Conservation (phyloP, 306 rosid genomes). For the Argentina anserina region DNA sequence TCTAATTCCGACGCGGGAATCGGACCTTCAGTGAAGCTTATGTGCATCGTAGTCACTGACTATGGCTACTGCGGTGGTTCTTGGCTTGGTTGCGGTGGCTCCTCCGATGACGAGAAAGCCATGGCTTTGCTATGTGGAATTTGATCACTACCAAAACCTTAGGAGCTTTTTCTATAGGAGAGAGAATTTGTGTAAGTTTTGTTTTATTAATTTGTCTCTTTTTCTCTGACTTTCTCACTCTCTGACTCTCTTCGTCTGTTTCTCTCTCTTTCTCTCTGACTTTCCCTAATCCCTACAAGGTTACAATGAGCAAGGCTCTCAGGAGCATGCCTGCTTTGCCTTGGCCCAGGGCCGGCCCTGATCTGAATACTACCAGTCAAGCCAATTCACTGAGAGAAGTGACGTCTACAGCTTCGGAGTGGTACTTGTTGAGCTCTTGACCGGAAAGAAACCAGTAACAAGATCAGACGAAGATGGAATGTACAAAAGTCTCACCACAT, state of each 20-base stretch:
- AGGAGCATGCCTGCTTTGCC: too few species aligned
- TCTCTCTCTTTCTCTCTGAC: too few species aligned
- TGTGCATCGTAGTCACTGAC: too few species aligned
- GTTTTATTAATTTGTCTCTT: too few species aligned
- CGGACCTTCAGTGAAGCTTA: too few species aligned
- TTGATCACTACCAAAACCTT: slow-evolving; percentile 1
- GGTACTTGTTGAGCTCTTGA: slow-evolving; percentile 22
- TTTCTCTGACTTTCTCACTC: too few species aligned
- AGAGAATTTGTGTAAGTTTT: not conserved
- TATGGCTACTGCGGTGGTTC: slow-evolving; percentile 17
- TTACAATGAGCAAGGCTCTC: too few species aligned
- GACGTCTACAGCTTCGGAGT: slow-evolving; percentile 23
- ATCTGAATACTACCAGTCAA: slow-evolving; percentile 18
- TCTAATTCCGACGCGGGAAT: too few species aligned
- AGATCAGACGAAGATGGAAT: not conserved
- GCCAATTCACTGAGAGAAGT: slow-evolving; percentile 16
- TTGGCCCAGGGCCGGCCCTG: too few species aligned
- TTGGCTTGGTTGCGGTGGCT: slow-evolving; percentile 16
- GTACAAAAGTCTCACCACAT: not conserved
- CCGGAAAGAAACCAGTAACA: slow-evolving; percentile 4
- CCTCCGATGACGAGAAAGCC: slow-evolving; percentile 51
- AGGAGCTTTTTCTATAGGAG: not conserved
- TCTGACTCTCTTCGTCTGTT: too few species aligned
- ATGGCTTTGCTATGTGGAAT: slow-evolving; percentile 18
- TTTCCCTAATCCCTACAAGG: too few species aligned